A percentile compares a stretch with the other conserved stretches of the same genome.
Evolutionary conservation across 148 eudicot genomes (phyloP).

Genomic region (Dianthus caryophyllus): DNA sequence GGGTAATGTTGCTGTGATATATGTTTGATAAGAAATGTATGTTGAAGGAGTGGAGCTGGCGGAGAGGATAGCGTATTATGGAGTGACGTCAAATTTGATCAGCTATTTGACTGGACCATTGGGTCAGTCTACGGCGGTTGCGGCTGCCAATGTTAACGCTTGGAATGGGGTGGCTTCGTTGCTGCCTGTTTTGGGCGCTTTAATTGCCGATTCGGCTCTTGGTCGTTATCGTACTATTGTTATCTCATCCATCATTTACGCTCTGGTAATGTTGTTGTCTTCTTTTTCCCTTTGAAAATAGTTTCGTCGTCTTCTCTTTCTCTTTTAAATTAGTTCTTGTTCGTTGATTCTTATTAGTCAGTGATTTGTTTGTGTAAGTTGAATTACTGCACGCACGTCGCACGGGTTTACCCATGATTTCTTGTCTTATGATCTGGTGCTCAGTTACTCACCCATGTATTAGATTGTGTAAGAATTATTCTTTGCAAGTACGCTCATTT

Average conservation of each 20-base stretch:
- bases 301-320: not conserved
- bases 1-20: not conserved
- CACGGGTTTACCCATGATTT: too few species aligned
- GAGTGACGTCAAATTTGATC: constrained; percentile 46
- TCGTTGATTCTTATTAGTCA: not conserved
- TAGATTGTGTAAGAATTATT: too few species aligned
- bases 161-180: constrained; percentile 47
- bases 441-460: too few species aligned
- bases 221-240: constrained; percentile 57
- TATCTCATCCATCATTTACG: constrained; percentile 40
- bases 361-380: too few species aligned
- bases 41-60: constrained; percentile 37
- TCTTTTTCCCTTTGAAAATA: not conserved
- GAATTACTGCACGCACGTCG: too few species aligned
- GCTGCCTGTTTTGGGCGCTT: constrained; percentile 51
- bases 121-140: constrained; percentile 50
- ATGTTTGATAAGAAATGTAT: not conserved
- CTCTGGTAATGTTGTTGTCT: constrained; percentile 35
- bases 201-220: constrained; percentile 49
- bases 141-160: constrained; percentile 54
- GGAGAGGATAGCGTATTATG: constrained; percentile 53
- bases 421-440: too few species aligned
- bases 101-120: constrained; percentile 52
- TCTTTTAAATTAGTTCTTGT: not conserved
- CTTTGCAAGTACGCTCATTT: too few species aligned